phyloP scores from a whole-genome alignment of 192 early-diverging fungal genomes.

The Backusella morwellensis region DNA sequence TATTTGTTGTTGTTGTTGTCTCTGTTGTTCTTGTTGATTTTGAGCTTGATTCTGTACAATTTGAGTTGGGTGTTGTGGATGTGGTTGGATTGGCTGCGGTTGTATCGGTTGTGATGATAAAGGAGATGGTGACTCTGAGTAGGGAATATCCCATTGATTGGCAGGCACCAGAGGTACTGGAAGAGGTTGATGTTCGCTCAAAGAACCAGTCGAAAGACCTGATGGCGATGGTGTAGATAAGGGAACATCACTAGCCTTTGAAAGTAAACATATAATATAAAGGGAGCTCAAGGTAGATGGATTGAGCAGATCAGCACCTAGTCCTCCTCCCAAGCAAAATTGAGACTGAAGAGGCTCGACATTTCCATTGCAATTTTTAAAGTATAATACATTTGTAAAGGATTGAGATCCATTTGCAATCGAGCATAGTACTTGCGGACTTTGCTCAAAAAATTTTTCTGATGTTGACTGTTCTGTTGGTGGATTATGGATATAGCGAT shows the following conservation, averaged over 20 bases:
- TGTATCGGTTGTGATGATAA: not conserved
- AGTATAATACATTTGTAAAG: conserved; percentile 39
- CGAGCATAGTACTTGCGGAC: conserved; percentile 10
- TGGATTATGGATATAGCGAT: not conserved
- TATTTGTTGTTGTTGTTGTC: not conserved
- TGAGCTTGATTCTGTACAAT: not conserved
- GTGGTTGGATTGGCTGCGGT: not conserved
- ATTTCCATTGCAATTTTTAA: conserved; percentile 41
- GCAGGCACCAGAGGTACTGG: not conserved
- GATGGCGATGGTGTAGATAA: not conserved
- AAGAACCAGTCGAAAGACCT: not conserved
- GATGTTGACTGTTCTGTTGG: conserved; percentile 24
- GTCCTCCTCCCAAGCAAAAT: conserved; percentile 54
- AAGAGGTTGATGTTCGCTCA: not conserved
- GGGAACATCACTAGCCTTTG: not conserved
- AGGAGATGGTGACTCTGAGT: not conserved
- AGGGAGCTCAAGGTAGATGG: conserved; percentile 41
- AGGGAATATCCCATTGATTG: not conserved
- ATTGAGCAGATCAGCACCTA: conserved; percentile 45
- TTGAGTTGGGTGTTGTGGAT: not conserved
- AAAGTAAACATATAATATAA: conserved; percentile 38
- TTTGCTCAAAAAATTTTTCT: conserved; percentile 32
- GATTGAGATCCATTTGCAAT: conserved; percentile 41
- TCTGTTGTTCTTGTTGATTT: not conserved
- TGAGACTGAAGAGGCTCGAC: conserved; percentile 39